Evolutionary conservation across 2,329 filamentous ascomycete species (phyloP).

Genomic region (Alternaria postmessia): DNA sequence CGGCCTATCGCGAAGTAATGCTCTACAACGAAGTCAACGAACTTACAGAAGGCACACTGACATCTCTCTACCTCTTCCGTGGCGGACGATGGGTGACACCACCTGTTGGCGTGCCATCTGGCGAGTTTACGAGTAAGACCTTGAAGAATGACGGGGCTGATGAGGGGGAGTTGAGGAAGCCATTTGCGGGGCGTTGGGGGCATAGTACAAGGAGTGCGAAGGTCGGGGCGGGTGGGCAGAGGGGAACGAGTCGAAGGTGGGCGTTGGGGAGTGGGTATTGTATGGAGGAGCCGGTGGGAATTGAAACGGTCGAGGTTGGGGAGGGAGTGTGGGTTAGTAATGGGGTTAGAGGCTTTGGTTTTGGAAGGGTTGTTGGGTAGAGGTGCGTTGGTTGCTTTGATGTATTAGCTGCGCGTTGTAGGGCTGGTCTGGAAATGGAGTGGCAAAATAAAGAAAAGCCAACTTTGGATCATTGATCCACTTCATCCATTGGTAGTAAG

Average conservation of each 20-base stretch:
- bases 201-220: conserved; percentile 48
- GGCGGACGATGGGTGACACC: conserved; percentile 81
- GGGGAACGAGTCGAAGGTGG: conserved; percentile 84
- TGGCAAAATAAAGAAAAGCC: no score
- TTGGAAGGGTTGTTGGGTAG: conserved; percentile 44
- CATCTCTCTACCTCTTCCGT: conserved; percentile 83
- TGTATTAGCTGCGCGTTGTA: neutral
- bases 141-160: conserved; percentile 31
- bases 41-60: conserved; percentile 86
- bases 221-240: conserved; percentile 78
- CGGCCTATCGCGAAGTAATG: conserved; percentile 71
- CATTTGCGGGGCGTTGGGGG: conserved; percentile 51
- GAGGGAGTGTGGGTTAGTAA: conserved; percentile 91
- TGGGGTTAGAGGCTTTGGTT: conserved; percentile 77
- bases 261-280: conserved; percentile 75
- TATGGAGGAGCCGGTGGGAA: conserved; percentile 69
- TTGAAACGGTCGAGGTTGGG: conserved; percentile 69
- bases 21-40: conserved; percentile 70
- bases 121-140: conserved; percentile 31
- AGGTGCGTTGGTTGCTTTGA: no score
- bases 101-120: conserved; percentile 53
- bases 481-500: neutral
- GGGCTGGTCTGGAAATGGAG: no score
- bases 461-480: neutral
- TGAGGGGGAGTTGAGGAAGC: conserved; percentile 46